Base-by-base conservation (phyloP, 2,329 filamentous ascomycete species). In the Neopestalotiopsis clavispora region DNA sequence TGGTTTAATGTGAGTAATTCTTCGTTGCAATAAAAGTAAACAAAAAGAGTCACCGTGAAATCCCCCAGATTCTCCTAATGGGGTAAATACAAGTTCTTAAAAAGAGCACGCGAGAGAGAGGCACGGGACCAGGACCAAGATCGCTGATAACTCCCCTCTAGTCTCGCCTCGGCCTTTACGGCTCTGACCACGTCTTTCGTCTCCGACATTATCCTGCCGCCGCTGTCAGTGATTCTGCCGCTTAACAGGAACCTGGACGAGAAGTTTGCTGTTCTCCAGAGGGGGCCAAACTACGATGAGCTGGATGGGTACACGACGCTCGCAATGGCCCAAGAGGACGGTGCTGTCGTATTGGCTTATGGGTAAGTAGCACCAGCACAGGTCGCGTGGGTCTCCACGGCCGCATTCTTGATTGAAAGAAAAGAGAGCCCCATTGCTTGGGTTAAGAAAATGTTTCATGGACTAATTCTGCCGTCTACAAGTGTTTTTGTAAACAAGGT, bases 121-220 rank as follows among this genome's bases (percentile, higher is more conserved):
- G 34, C 34, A 1, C 10, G 34, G 34, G 57, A 20, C 5, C 23
- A n/a, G 7, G 17, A 64, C 63, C 60, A 67, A 67, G n/a, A 3
- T 45, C 9, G 23, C 14, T 62, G 17, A 52, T 20, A n/a, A 3
- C 42, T 13, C 42, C 7, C 14, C 59, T 20, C 68, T 67, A 92
- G 90, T 72, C 85, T 94, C 66, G 92, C 91, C 13, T 86, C 90
- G 67, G 87, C 91, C 34, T 94, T 94, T 77, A 93, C 91, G 3
- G 85, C 89, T 68, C 85, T 93, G 61, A 90, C 93, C 68, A 93
- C 90, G 68, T 91, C 89, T 9, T 91, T 94, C 75, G 91, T 94
- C 66, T 88, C 86, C 70, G 90, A 93, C 73, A 87, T 94, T 42
- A 80, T 94, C 60, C 86, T 94, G 70, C 92, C 92, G 4, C 84